These are phyloP conservation scores for Didymella segeticola DNA, from an alignment of 2,329 filamentous ascomycete genomes.

Conservation along the genomic window DNA sequence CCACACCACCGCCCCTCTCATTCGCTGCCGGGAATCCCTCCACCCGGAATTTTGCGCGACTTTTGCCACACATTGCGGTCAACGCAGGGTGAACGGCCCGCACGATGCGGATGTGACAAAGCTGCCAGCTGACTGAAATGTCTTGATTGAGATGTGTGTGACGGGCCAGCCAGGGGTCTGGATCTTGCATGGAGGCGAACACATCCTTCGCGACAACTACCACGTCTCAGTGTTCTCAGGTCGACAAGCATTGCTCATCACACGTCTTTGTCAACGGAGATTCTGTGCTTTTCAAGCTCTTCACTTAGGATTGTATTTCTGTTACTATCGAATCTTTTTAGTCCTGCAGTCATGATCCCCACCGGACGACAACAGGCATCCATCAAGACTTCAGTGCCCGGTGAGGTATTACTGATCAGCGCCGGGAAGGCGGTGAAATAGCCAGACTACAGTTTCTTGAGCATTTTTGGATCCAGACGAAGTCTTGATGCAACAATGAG, in stretches of 20 bases:
- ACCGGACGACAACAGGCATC: no score
- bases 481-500: background rate
- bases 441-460: background rate
- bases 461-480: background rate
- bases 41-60: background rate
- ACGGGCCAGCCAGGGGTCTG: background rate
- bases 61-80: background rate
- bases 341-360: no score
- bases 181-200: background rate
- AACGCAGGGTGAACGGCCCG: background rate
- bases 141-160: background rate
- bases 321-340: no score
- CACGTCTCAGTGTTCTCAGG: no score
- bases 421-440: no score
- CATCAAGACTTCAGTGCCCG: no score
- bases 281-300: no score
- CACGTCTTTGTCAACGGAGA: no score
- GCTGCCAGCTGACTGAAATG: background rate
- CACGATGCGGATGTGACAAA: background rate
- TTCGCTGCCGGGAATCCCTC: background rate
- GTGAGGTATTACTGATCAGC: no score
- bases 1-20: background rate
- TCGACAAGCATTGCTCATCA: no score
- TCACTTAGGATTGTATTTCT: no score
- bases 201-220: no score